phyloP scores from a whole-genome alignment of 345 rosid species.

The Gossypium bickii region DNA sequence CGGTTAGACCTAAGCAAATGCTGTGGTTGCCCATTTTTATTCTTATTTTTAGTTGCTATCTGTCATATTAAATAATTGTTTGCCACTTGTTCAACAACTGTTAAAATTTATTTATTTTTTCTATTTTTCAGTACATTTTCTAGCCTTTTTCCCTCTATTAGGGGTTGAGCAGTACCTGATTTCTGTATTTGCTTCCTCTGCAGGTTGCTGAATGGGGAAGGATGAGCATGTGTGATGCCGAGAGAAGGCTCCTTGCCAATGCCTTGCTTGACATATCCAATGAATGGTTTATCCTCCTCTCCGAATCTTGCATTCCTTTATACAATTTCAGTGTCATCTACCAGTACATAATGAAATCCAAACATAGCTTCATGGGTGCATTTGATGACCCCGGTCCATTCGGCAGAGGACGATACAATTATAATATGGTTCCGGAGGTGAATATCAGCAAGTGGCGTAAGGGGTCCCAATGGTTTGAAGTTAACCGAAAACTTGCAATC shows the following conservation, averaged over 20 bases:
- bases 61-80: not conserved
- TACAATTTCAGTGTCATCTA: slow-evolving; percentile 67
- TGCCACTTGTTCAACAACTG: slow-evolving; percentile 1
- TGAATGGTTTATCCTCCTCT: slow-evolving; percentile 82
- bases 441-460: slow-evolving; percentile 73
- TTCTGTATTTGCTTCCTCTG: slow-evolving; percentile 14
- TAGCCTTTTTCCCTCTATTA: not conserved
- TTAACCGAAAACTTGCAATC: slow-evolving; percentile 65
- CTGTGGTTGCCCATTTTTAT: not conserved
- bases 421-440: slow-evolving; percentile 77
- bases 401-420: slow-evolving; percentile 82
- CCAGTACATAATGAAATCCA: slow-evolving; percentile 56
- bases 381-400: slow-evolving; percentile 84
- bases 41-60: not conserved
- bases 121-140: not conserved
- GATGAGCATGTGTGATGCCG: slow-evolving; percentile 98
- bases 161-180: not conserved
- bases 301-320: slow-evolving; percentile 94
- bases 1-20: not conserved
- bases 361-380: slow-evolving; percentile 73
- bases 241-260: slow-evolving; percentile 83
- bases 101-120: not conserved
- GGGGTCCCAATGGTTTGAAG: slow-evolving; percentile 97
- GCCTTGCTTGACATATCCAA: slow-evolving; percentile 87
- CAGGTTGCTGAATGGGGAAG: slow-evolving; percentile 94